Base-by-base conservation (phyloP, 352 stramenopile species). In the Sclerospora graminicola region DNA sequence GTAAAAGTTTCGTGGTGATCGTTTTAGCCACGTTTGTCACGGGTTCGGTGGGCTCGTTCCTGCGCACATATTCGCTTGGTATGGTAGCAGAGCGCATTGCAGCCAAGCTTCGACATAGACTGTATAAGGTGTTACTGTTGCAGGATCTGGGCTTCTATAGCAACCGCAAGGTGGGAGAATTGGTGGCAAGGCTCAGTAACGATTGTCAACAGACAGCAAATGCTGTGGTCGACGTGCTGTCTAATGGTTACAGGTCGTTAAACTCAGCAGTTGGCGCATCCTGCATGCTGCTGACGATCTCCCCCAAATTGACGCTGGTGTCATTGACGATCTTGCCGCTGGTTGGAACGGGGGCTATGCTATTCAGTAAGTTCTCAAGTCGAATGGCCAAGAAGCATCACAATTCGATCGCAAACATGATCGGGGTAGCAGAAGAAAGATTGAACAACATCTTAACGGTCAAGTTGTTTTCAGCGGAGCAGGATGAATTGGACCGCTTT, bases 161-260 rank as follows among this genome's bases (percentile, higher is more conserved):
- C 45, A 62, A 72, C 21, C 69, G 71, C 45, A 87, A 87, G 46
- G 77, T 89, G 38, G 84, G 84, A 15, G 84, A 95, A 63, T 66
- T 96, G 20, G 82, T 94, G 28, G 82, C 68, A 30, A 72, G 88
- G 27, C 52, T 96, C 8, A 89, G 74, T 27, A 66, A 82, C 54
- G 85, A 96, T 59, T 91, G 83, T 52, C 75, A 95, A 39, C 70
- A 89, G 39, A 89, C 82, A n/a, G 83, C 85, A 28, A 89, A 92
- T 54, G 75, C 83, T 6, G 78, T 94, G 20, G 84, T 93, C 14
- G 77, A 89, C 45, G 75, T 92, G 47, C 57, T 94, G 47, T 82
- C 78, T 9, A 89, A 93, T 32, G 78, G 82, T 45, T 88, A 90
- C 59, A 71, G 85, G 16, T 94, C 80, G 32, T 57, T 94, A 11